phyloP scores from a whole-genome alignment of 2,329 filamentous ascomycete species.

The Magnaporthiopsis rhizophila region DNA sequence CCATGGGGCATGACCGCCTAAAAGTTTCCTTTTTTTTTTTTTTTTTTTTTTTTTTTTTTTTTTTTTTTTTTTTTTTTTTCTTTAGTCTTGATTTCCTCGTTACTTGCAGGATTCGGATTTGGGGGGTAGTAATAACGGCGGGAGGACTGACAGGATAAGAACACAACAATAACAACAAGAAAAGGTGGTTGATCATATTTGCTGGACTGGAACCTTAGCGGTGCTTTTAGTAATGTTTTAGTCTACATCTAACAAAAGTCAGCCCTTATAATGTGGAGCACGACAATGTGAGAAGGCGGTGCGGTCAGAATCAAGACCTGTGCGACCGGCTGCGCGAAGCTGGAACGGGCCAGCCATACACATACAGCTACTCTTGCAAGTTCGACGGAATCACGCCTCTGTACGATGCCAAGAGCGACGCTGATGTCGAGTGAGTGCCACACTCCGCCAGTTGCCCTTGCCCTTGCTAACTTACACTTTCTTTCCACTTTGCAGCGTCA shows the following conservation, averaged over 20 bases:
- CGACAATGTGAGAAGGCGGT: background rate
- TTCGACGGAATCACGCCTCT: conserved; percentile 21
- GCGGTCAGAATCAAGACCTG: background rate
- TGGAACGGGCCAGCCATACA: background rate
- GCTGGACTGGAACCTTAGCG: background rate
- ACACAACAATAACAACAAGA: background rate
- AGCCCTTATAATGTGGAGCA: background rate
- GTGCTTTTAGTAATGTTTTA: background rate
- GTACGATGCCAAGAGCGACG: conserved; percentile 11
- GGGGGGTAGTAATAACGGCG: background rate
- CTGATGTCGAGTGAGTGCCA: conserved; percentile 16
- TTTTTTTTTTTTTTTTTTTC: no score
- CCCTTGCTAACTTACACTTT: conserved; percentile 2
- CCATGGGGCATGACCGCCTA: background rate
- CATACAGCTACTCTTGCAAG: conserved; percentile 1
- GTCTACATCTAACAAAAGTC: background rate
- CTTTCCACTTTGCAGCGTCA: conserved; percentile 14
- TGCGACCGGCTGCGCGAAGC: background rate
- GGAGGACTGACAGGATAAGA: background rate
- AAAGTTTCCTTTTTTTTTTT: background rate
- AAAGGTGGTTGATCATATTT: background rate
- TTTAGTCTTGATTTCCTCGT: no score
- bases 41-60: no score
- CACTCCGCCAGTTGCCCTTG: conserved; percentile 1
- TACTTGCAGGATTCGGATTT: no score